These are phyloP conservation scores for Fusarium lyarnte DNA, from an alignment of 2,329 filamentous ascomycete genomes.

Conservation along the genomic window DNA sequence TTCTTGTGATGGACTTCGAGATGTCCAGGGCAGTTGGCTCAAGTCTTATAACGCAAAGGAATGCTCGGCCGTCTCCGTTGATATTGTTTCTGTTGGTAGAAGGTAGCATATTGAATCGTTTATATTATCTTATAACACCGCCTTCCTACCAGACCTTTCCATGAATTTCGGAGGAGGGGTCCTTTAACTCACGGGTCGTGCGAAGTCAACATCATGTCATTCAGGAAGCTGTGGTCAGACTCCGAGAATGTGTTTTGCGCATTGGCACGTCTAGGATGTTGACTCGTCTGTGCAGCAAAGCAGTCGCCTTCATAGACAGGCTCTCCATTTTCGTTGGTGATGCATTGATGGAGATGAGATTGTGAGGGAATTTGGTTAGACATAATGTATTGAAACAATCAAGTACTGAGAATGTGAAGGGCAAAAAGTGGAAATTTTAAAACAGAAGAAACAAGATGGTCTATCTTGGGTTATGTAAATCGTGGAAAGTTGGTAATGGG, in stretches of 20 bases:
- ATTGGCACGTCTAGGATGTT: background rate
- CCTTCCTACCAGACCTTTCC: background rate
- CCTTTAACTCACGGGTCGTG: background rate
- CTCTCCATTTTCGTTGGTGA: no score
- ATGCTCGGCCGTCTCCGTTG: background rate
- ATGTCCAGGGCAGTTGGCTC: background rate
- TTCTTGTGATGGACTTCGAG: background rate
- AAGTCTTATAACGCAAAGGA: background rate
- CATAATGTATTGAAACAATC: no score
- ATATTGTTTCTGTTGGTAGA: background rate
- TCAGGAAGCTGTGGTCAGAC: background rate
- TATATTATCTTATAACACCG: background rate
- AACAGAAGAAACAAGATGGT: background rate
- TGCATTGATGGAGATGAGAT: no score
- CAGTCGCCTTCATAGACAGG: no score
- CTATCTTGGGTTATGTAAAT: background rate
- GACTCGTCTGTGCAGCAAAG: no score
- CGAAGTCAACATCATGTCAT: background rate
- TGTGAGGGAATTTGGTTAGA: no score
- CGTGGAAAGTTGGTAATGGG: background rate
- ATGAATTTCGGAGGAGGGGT: background rate
- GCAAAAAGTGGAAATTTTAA: no score
- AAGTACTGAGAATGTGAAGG: no score
- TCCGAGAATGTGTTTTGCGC: background rate
- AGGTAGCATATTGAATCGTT: background rate